Conservation (phyloP, 352 stramenopile genomes). For the Stramenopiles sp. region DNA sequence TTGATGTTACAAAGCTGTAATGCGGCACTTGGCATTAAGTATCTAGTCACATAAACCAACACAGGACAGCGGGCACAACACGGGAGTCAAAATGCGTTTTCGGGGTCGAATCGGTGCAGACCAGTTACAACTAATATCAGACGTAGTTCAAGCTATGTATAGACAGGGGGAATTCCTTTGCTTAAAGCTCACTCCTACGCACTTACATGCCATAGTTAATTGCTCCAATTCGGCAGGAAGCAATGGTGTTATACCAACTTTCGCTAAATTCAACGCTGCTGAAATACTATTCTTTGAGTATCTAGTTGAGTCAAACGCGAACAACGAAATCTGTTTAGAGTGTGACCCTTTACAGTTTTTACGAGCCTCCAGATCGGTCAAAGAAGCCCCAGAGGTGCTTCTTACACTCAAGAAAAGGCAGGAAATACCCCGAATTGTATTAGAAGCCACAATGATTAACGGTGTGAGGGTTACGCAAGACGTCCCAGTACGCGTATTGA, state of each 20-base stretch:
- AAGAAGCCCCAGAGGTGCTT: background rate
- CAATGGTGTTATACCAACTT: background rate
- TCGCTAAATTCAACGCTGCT: background rate
- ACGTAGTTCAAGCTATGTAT: conserved; percentile 1
- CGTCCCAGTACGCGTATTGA: background rate
- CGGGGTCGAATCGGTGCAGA: background rate
- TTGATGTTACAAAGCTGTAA: background rate
- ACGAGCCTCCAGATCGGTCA: background rate
- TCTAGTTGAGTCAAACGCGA: background rate
- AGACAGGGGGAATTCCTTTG: background rate
- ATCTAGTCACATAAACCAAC: background rate
- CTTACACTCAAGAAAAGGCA: background rate
- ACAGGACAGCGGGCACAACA: background rate
- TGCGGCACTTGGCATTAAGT: background rate
- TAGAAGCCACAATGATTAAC: conserved; percentile 9
- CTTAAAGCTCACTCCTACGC: background rate
- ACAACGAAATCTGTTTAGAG: conserved; percentile 9
- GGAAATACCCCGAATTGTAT: background rate
- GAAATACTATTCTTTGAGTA: conserved; percentile 10
- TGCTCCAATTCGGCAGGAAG: background rate
- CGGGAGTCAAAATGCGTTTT: background rate
- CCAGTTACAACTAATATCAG: background rate
- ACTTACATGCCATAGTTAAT: background rate
- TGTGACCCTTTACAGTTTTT: conserved; percentile 3
- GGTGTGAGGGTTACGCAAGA: background rate